A percentile compares a stretch with the other conserved stretches of the same genome.
Conservation (phyloP, 345 rosid species). For the Turnera subulata region DNA sequence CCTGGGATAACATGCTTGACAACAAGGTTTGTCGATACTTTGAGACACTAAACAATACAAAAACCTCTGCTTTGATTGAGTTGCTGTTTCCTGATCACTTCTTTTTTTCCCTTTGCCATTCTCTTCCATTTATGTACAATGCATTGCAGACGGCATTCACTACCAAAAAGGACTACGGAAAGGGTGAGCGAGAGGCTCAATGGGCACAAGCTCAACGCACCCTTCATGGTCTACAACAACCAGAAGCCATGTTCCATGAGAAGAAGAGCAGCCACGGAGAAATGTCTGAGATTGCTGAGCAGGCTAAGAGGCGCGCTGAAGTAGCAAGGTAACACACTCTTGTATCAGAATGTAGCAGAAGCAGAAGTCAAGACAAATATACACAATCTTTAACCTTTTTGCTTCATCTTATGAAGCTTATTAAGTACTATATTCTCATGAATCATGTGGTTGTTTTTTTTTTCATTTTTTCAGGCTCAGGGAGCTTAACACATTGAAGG, state of each 20-base stretch:
- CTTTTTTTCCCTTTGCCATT: background rate
- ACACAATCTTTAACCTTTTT: too few relatives aligned
- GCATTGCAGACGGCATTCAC: constrained; percentile 83
- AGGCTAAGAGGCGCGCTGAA: constrained; percentile 74
- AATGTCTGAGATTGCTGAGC: constrained; percentile 59
- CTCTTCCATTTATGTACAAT: too few relatives aligned
- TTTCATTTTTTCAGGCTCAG: too few relatives aligned
- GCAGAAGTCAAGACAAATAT: too few relatives aligned
- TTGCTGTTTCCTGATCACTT: background rate
- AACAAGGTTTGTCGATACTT: constrained; percentile 51
- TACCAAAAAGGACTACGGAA: constrained; percentile 81
- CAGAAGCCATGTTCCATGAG: constrained; percentile 51
- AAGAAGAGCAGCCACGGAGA: constrained; percentile 41
- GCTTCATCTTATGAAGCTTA: too few relatives aligned
- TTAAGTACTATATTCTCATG: too few relatives aligned
- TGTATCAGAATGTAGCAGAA: too few relatives aligned
- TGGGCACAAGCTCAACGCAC: constrained; percentile 90
- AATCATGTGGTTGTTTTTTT: too few relatives aligned
- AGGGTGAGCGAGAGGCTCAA: constrained; percentile 86
- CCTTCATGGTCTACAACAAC: constrained; percentile 71
- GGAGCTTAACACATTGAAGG: too few relatives aligned
- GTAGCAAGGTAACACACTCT: constrained; percentile 76
- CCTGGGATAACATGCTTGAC: constrained; percentile 70
- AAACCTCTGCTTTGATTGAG: background rate
- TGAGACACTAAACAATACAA: background rate